Percentiles rank a stretch among this genome's conserved stretches.
phyloP scores from a whole-genome alignment of 352 stramenopile genomes.

The Pythium vanterpoolii region DNA sequence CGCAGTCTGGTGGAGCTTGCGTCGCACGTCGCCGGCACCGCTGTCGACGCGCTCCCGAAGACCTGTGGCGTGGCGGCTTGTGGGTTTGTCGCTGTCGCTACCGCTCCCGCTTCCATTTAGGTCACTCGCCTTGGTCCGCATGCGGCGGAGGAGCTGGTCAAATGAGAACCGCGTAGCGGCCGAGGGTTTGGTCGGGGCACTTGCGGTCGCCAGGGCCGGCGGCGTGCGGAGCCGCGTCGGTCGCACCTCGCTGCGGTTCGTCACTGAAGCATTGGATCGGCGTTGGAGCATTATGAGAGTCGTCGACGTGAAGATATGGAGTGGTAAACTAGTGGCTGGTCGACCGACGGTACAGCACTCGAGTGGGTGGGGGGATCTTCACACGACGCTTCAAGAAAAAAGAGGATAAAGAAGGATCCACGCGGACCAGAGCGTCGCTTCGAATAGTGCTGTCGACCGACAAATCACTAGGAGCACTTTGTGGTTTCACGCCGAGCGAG shows the following conservation, averaged over 20 bases:
- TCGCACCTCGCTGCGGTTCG: neutral
- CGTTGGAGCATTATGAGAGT: constrained; percentile 1
- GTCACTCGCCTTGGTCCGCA: constrained; percentile 21
- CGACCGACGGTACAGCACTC: neutral
- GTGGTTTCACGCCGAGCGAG: neutral
- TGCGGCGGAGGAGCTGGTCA: constrained; percentile 23
- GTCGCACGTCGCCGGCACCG: constrained; percentile 2
- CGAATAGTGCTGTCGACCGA: neutral
- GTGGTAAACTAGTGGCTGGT: too few species aligned
- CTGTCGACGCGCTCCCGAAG: neutral
- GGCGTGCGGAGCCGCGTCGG: neutral
- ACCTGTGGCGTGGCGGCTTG: neutral
- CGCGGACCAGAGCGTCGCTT: neutral
- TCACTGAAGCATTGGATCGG: neutral
- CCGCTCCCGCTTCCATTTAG: too few species aligned
- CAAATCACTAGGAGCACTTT: neutral
- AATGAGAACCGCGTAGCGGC: constrained; percentile 17
- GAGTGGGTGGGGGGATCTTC: neutral
- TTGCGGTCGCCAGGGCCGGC: neutral
- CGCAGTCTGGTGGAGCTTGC: constrained; percentile 18
- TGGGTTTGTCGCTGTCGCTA: neutral
- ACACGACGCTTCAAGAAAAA: neutral
- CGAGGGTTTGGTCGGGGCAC: neutral
- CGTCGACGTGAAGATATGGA: neutral
- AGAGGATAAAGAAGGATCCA: neutral